Evolutionary conservation across 2,329 filamentous ascomycete species (phyloP).

Genomic region (Madurella fahalii): DNA sequence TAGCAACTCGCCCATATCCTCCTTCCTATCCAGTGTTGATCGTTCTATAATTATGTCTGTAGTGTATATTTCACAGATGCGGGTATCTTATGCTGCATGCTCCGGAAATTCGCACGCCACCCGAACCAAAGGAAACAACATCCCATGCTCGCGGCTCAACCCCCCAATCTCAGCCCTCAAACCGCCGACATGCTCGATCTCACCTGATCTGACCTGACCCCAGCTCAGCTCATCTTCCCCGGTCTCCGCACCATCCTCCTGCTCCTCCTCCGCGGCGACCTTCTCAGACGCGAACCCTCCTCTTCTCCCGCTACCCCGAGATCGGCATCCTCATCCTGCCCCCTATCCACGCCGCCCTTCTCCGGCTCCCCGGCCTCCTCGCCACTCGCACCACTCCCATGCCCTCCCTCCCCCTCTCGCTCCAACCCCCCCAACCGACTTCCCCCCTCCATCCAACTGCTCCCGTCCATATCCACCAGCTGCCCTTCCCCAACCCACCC

Average conservation of each 20-base stretch:
- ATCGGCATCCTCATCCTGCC: too few relatives aligned
- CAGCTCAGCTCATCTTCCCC: too few relatives aligned
- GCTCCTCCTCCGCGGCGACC: too few relatives aligned
- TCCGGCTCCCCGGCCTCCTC: neutral
- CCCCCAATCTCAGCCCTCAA: neutral
- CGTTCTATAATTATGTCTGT: neutral
- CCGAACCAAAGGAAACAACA: neutral
- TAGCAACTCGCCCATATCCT: too few relatives aligned
- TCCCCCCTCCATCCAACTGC: neutral
- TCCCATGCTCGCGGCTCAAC: neutral
- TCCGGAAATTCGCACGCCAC: neutral
- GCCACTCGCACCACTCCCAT: neutral
- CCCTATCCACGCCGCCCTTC: neutral
- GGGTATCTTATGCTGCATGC: neutral
- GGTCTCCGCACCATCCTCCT: too few relatives aligned
- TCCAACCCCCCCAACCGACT: neutral
- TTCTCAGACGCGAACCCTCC: too few relatives aligned
- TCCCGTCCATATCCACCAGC: slow-evolving; percentile 31
- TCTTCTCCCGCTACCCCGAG: too few relatives aligned
- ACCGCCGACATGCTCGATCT: too few relatives aligned
- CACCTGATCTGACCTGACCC: too few relatives aligned
- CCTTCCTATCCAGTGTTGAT: neutral
- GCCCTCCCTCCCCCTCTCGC: neutral
- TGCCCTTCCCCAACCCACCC: slow-evolving; percentile 55
- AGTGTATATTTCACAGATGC: neutral